These are phyloP conservation scores for Tolypocladium pustulatum DNA, from an alignment of 2,329 filamentous ascomycete species.

Conservation along the genomic window DNA sequence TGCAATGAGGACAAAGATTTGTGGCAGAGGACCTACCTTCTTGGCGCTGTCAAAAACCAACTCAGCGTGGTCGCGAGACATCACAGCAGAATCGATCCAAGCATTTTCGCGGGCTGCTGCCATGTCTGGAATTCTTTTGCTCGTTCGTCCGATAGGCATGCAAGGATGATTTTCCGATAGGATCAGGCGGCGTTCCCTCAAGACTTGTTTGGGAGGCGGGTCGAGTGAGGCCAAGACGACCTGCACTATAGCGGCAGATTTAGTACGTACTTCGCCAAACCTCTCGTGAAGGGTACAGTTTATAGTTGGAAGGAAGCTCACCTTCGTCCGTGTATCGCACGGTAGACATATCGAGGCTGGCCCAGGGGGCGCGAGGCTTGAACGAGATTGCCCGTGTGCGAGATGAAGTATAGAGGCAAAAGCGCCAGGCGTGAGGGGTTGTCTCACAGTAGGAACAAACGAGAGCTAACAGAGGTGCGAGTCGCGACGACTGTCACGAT, in stretches of 20 bases:
- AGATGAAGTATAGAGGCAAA: neutral
- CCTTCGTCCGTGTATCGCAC: neutral
- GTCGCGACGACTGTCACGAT: neutral
- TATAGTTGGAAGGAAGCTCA: neutral
- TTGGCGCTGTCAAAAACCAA: constrained; percentile 31
- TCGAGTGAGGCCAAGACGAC: constrained; percentile 17
- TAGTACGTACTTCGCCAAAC: neutral
- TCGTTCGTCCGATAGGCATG: constrained; percentile 32
- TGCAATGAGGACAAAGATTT: neutral
- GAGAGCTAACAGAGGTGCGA: neutral
- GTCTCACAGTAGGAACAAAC: neutral
- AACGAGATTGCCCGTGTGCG: neutral
- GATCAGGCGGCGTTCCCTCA: constrained; percentile 17
- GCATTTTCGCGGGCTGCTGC: constrained; percentile 40
- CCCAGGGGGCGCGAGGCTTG: neutral
- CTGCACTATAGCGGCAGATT: constrained; percentile 12
- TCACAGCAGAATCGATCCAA: constrained; percentile 61
- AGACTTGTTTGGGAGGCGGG: constrained; percentile 7
- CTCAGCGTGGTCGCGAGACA: constrained; percentile 58
- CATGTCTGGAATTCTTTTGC: constrained; percentile 24
- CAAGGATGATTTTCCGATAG: constrained; percentile 18
- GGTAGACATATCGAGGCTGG: neutral
- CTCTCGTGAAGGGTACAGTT: neutral
- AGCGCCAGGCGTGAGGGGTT: neutral
- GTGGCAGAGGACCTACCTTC: constrained; percentile 26